These are phyloP conservation scores for Carex parvula DNA, from an alignment of 176 grass and related monocot genomes.

Conservation along the genomic window DNA sequence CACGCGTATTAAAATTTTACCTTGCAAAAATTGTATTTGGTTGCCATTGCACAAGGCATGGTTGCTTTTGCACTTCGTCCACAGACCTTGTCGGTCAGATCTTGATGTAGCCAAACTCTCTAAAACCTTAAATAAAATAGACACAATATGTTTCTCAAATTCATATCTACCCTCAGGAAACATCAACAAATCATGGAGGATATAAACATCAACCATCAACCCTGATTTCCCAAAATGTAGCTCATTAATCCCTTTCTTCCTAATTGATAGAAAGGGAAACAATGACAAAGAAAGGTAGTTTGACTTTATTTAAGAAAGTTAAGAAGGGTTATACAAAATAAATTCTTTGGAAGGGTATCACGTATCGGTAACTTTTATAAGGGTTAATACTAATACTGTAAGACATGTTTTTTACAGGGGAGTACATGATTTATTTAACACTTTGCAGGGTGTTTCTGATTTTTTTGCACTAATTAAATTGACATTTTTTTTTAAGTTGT, in stretches of 20 bases:
- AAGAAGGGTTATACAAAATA: neutral
- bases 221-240: neutral
- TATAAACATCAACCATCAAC: neutral
- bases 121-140: constrained; percentile 53
- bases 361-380: neutral
- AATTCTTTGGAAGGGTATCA: neutral
- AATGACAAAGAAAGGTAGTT: neutral
- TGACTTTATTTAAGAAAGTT: neutral
- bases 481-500: neutral
- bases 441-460: neutral
- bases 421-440: neutral
- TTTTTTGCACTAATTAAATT: neutral
- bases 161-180: neutral
- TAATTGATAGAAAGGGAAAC: neutral
- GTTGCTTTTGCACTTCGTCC: constrained; percentile 66
- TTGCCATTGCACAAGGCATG: constrained; percentile 58
- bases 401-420: neutral
- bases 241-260: neutral
- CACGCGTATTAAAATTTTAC: constrained; percentile 28
- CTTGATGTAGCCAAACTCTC: constrained; percentile 73
- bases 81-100: constrained; percentile 60
- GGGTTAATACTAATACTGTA: neutral
- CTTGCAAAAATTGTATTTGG: constrained; percentile 79
- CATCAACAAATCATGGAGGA: neutral
- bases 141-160: neutral